Conservation (phyloP, 495 filamentous ascomycete species). For the Xylaria sp. region DNA sequence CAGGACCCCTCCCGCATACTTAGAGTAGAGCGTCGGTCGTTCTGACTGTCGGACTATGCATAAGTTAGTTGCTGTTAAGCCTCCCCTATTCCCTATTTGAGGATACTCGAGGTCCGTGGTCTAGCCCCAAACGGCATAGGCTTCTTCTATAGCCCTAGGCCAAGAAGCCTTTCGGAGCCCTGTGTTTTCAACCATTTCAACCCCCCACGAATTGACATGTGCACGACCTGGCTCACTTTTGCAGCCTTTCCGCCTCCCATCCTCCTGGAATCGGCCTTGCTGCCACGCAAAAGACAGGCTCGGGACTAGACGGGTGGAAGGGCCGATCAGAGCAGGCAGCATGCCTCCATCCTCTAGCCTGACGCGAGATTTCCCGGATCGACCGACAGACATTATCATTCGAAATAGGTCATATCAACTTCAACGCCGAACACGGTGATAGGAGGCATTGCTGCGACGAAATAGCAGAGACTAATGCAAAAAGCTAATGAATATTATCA, state of each 20-base stretch:
- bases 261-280: slow-evolving; percentile 19
- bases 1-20: not conserved
- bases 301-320: slow-evolving; percentile 16
- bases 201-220: slow-evolving; percentile 3
- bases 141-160: not conserved
- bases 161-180: not conserved
- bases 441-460: not conserved
- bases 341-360: not conserved
- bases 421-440: slow-evolving; percentile 22
- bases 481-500: slow-evolving; percentile 2
- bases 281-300: not conserved
- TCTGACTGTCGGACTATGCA: not conserved
- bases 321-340: slow-evolving; percentile 8
- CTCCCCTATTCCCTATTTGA: not conserved
- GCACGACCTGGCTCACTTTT: not conserved
- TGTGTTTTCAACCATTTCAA: too few relatives aligned
- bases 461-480: not conserved
- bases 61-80: not conserved
- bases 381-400: slow-evolving; percentile 10
- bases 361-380: not conserved
- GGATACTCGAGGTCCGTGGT: not conserved
- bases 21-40: too few relatives aligned
- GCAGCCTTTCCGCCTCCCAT: slow-evolving; percentile 3
- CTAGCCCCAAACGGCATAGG: not conserved
- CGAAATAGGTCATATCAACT: slow-evolving; percentile 18